Evolutionary conservation across 139 green algal genomes (phyloP), one percentile per base, ranked within the genome.

Genomic region (Spirogloea muscicola): DNA sequence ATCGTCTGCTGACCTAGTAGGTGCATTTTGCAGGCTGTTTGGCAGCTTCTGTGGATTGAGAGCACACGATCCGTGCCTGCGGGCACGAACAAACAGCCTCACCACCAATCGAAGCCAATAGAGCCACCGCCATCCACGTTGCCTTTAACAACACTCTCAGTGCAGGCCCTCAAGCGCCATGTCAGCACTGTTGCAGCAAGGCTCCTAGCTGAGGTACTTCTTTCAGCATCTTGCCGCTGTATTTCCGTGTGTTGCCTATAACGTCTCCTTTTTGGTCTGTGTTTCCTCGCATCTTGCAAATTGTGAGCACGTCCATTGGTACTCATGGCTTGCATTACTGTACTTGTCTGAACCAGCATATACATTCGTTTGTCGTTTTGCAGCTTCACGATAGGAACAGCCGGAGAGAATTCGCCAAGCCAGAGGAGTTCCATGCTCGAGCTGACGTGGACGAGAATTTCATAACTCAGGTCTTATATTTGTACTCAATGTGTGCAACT

Each of bases 41-140:
- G 63, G 63, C 63, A 62, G 63, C 63, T 72, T 3, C 63, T 72
- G 5, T 72, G 63, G 63, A 33, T 33, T 10, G 13, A 61, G 6
- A 61, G 33, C n/a, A n/a, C n/a, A n/a, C n/a, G n/a, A n/a, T n/a
- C n/a, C n/a, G n/a, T 38, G 16, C 6, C 51, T 18, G 33, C 29
- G 51, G 21, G 6, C 51, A 25, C 6, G 21, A 61, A 25, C 51
- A 21, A 21, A 21, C 9, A 38, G 51, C 51, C 33, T 6, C 51
- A 21, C 16, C 51, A 13, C 13, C 51, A 13, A 6, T 10, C 9
- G 16, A 21, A 9, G 7, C 51, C 51, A 33, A 25, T 25, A 9
- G 21, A 9, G 21, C 51, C 51, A 18, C 16, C 51, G 51, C 51
- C 44, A 46, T 25, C 31, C 25, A 18, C 60, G 60, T 10, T 7